Evolutionary conservation across 306 rosid species (phyloP).

Genomic region (Parietaria judaica): DNA sequence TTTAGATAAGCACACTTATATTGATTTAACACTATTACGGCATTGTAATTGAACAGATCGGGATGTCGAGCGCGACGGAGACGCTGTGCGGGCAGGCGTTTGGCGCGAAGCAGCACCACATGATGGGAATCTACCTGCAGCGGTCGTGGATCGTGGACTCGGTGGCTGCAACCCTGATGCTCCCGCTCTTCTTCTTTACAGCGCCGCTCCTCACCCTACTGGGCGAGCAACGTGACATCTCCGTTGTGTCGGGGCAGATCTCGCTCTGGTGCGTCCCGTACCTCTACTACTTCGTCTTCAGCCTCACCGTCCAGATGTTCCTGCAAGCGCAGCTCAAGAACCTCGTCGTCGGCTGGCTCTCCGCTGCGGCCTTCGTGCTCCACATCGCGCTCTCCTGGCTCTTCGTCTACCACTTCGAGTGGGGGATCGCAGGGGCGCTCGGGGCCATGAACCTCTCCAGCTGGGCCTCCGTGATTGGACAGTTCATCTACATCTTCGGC

Average conservation of each 20-base stretch:
- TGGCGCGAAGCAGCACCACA: conserved; percentile 41
- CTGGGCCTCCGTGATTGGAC: conserved; percentile 44
- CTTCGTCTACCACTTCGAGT: conserved; percentile 20
- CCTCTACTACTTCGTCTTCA: conserved; percentile 27
- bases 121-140: conserved; percentile 59
- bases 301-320: conserved; percentile 42
- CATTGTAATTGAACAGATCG: conserved; percentile 23
- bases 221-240: conserved; percentile 28
- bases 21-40: too few relatives aligned
- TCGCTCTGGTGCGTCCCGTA: conserved; percentile 34
- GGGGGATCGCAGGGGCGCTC: conserved; percentile 57
- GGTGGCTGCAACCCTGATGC: conserved; percentile 21
- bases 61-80: conserved; percentile 49
- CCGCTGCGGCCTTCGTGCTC: conserved; percentile 22
- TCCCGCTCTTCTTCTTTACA: conserved; percentile 41
- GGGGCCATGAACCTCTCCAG: conserved; percentile 25
- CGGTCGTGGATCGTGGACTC: conserved; percentile 39
- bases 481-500: conserved; percentile 31
- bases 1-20: too few relatives aligned
- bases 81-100: conserved; percentile 59
- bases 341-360: conserved; percentile 34
- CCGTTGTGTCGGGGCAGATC: conserved; percentile 32
- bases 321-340: conserved; percentile 55
- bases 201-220: conserved; percentile 28
- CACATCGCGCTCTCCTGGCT: conserved; percentile 42